phyloP scores from a whole-genome alignment of 805 yeast genomes.

The Saccharomycopsis fermentans region DNA sequence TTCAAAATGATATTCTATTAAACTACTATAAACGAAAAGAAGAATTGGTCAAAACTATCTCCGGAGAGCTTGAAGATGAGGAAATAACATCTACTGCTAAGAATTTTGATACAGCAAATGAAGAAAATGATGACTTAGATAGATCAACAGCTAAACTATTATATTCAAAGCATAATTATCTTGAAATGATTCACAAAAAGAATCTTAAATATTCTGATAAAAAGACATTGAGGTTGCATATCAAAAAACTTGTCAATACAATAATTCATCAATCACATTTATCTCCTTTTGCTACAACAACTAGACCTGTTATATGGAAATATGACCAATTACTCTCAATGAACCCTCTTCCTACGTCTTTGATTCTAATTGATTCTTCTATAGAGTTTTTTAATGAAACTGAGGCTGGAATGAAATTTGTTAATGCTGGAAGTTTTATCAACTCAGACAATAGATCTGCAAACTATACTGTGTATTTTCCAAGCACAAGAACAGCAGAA shows the following conservation, averaged over 20 bases:
- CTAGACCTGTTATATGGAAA: conserved; percentile 59
- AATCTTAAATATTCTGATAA: conserved; percentile 47
- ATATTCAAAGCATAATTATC: conserved; percentile 4
- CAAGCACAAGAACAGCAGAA: conserved; percentile 43
- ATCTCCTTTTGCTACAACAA: conserved; percentile 60
- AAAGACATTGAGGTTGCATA: conserved; percentile 24
- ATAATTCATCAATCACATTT: conserved; percentile 79
- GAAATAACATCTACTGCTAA: conserved; percentile 24
- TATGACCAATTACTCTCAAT: conserved; percentile 60
- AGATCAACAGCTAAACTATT: conserved; percentile 19
- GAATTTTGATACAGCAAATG: conserved; percentile 15
- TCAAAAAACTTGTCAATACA: conserved; percentile 58
- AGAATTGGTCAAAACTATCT: conserved; percentile 9
- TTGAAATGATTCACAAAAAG: conserved; percentile 23
- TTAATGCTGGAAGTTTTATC: conserved; percentile 58
- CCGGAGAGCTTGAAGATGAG: conserved; percentile 19
- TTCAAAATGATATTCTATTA: conserved; percentile 59
- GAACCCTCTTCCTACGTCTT: conserved; percentile 66
- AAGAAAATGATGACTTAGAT: conserved; percentile 18
- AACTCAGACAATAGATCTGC: conserved; percentile 35
- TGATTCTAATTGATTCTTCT: conserved; percentile 58
- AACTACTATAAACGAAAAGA: conserved; percentile 25
- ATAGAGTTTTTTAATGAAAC: conserved; percentile 65
- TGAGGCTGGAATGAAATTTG: conserved; percentile 71
- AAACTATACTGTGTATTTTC: conserved; percentile 65